Evolutionary conservation across 2,329 filamentous ascomycete genomes (phyloP), one percentile per base, ranked within the genome.

Genomic region (Bipolaris oryzae): DNA sequence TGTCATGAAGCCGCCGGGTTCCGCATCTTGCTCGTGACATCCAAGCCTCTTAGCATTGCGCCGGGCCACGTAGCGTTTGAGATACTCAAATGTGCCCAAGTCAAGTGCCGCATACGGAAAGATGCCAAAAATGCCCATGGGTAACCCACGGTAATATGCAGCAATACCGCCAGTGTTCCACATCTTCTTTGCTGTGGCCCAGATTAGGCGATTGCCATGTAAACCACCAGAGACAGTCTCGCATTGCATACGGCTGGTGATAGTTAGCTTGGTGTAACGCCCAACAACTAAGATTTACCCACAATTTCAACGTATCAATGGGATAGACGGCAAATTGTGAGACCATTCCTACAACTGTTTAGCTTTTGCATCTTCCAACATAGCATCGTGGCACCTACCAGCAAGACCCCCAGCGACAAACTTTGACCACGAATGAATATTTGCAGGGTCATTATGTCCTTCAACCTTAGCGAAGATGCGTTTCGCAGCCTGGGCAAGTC

Each of bases 51-150:
- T 87, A 11, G 92, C 90, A 70, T 92, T 90, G 62, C 88, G 88
- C 3, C 79, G 79, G 33, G 89, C 85, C 62, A 96, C 87, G 7
- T 82, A 82, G 45, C 85, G 86, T 78, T 99, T 99, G 60, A 97
- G 84, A 58, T 95, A 87, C 78, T 99, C 95, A 71, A 98, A 99
- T 0, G 92, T 96, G 63, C 91, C 92, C 70, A 99, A 89, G 73
- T 99, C 95, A 72, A 99, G 96, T 47, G 95, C 95, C 39, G 92
- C 94, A 76, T 98, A 99, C 0, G 95, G 95, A 70, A 99, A 99
- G 87, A 98, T 97, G 74, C 95, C 95, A 48, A 97, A 80, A 3
- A 99, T 83, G 15, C 95, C 95, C 85, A 98, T 95, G 0, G 92
- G 93, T 33, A 99, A 84, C 38, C 95, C 95, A 51, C 94, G 91